Evolutionary conservation across 2,329 filamentous ascomycete species (phyloP), one percentile per base, ranked within the genome.

Genomic region (Colletotrichum sp.): DNA sequence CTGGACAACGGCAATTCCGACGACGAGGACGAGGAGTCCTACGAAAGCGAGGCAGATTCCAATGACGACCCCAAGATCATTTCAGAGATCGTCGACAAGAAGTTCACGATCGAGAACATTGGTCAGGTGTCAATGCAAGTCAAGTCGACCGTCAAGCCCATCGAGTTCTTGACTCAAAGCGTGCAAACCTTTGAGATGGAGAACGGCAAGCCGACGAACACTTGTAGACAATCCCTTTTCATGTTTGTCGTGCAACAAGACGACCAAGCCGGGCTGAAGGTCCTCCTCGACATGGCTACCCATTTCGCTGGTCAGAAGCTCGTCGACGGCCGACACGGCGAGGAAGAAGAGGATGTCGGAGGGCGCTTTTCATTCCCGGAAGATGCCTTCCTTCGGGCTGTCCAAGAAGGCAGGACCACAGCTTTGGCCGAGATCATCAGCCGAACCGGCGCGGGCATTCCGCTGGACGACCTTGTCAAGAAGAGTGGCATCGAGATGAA

Each of bases 31-130:
- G 79, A 80, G 15, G 81, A 84, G 10, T 74, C 82, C 28, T 79
- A 78, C 43, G 79, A 86, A 6, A 81, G 79, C 18, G 77, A 84
- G 43, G 81, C 84, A 2, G 82, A 85, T 2, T 81, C 82, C 5
- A 80, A 81, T 4, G 84, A 83, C 2, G 84, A 86, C 58, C 87
- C 87, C 22, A 84, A 85, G 8, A 87, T 91, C 55, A 85, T 87
- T 64, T 85, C 85, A 18, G 89, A 93, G 75, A 86, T 92, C 55
- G 85, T 95, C 32, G 90, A 93, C 78, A 90, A 93, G 15, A 87
- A 89, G 43, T 95, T 94, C 81, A 97, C 95, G 0, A 90, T 96
- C 68, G 94, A 97, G 18, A 92, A 95, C 78, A 88, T 97, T 73
- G 94, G 94, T 0, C 90, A 94, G 77, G 87, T 94, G 6, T 91